These are phyloP conservation scores for Apiotrichum veenhuisii DNA, from an alignment of 1,284 basidiomycete genomes.

Conservation along the genomic window DNA sequence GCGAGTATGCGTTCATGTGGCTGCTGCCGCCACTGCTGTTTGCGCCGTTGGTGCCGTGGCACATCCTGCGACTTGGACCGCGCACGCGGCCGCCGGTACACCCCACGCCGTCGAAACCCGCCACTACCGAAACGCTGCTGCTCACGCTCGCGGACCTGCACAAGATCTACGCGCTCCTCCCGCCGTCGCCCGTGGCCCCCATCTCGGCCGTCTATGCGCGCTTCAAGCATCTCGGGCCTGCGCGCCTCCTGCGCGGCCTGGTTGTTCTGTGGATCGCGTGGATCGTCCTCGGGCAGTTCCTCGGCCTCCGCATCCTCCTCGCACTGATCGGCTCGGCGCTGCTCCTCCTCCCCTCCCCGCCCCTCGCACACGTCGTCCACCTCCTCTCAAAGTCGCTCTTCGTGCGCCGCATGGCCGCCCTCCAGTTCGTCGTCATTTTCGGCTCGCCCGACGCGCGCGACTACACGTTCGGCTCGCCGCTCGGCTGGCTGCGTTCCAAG, in stretches of 20 bases:
- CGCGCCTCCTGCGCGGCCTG: constrained; percentile 38
- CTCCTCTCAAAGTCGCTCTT: constrained; percentile 40
- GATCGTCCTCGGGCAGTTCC: constrained; percentile 33
- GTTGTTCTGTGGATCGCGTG: constrained; percentile 46
- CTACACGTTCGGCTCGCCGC: constrained; percentile 31
- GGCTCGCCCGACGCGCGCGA: constrained; percentile 39
- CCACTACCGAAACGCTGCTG: constrained; percentile 62
- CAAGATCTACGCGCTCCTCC: constrained; percentile 43
- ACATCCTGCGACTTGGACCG: constrained; percentile 49
- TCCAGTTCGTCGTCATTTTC: constrained; percentile 43
- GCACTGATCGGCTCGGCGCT: constrained; percentile 42
- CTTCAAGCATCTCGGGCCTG: constrained; percentile 33
- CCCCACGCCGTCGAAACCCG: constrained; percentile 45
- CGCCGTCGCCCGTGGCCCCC: constrained; percentile 34
- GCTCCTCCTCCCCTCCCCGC: constrained; percentile 46
- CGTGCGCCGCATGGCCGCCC: constrained; percentile 34
- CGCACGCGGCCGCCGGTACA: not conserved
- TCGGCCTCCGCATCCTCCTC: constrained; percentile 35
- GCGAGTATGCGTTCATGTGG: constrained; percentile 56
- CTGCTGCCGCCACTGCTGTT: constrained; percentile 45
- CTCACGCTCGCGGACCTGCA: constrained; percentile 46
- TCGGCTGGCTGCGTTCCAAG: constrained; percentile 43
- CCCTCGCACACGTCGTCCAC: constrained; percentile 34
- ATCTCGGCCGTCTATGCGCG: constrained; percentile 28
- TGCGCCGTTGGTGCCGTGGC: constrained; percentile 32